Evolutionary conservation across 1,139 yeast species (phyloP).

Genomic region (Spathaspora sp.): DNA sequence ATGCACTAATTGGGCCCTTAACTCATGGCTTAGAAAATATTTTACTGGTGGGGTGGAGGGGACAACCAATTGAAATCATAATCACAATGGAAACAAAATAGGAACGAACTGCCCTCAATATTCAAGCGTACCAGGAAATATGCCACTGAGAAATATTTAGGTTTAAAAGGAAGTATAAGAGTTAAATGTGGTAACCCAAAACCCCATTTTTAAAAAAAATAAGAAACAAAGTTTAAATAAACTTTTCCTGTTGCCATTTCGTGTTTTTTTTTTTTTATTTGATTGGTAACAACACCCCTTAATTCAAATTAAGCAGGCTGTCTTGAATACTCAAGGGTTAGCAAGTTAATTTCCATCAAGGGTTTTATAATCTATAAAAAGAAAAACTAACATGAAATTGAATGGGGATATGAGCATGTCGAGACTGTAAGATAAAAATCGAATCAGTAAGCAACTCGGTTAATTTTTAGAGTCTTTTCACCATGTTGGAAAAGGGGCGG

Average conservation of each 20-base stretch:
- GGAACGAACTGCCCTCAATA: too few species aligned
- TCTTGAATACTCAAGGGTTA: too few species aligned
- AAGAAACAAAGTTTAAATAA: not conserved
- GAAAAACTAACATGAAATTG: too few species aligned
- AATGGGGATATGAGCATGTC: too few species aligned
- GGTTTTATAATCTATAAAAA: too few species aligned
- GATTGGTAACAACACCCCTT: not conserved
- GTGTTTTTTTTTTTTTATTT: not conserved
- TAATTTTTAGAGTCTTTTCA: too few species aligned
- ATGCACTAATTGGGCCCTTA: not conserved
- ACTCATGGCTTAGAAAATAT: not conserved
- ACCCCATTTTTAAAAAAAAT: not conserved
- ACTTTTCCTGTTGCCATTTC: not conserved
- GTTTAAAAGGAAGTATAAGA: not conserved
- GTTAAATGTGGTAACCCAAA: not conserved
- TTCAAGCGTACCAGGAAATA: not conserved
- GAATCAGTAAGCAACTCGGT: too few species aligned
- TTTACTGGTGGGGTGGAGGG: conserved; percentile 1
- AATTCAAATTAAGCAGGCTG: too few species aligned
- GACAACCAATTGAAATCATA: not conserved
- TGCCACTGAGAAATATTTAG: not conserved
- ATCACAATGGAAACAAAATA: not conserved
- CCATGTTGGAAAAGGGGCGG: too few species aligned
- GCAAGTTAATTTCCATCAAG: too few species aligned
- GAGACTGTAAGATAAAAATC: too few species aligned